These are phyloP conservation scores for Luzula sylvatica DNA, from an alignment of 176 grass and related monocot genomes.

Conservation along the genomic window DNA sequence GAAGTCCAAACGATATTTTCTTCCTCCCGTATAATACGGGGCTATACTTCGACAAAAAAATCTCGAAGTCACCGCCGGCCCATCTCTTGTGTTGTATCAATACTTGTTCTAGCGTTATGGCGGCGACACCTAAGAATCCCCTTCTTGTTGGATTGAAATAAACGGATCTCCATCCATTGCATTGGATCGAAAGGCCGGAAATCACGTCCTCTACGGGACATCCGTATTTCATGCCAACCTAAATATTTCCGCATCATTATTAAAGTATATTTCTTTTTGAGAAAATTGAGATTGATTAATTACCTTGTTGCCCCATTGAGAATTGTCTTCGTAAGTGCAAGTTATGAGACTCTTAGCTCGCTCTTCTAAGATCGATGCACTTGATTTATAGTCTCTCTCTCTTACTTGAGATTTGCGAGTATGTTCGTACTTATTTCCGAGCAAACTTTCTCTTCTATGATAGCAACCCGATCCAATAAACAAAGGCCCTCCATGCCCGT, in stretches of 20 bases:
- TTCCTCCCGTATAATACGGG: slow-evolving; percentile 39
- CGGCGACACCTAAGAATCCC: slow-evolving; percentile 30
- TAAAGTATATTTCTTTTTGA: background rate
- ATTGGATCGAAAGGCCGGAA: slow-evolving; percentile 37
- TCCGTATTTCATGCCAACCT: slow-evolving; percentile 40
- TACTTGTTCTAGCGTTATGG: slow-evolving; percentile 45
- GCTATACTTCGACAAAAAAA: slow-evolving; percentile 57
- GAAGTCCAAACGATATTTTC: slow-evolving; percentile 40
- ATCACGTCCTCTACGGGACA: slow-evolving; percentile 33
- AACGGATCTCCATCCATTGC: slow-evolving; percentile 35
- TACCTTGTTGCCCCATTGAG: slow-evolving; percentile 36
- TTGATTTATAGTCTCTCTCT: slow-evolving; percentile 16
- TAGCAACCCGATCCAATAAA: slow-evolving; percentile 72
- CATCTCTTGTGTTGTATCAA: slow-evolving; percentile 88
- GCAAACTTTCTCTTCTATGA: slow-evolving; percentile 62
- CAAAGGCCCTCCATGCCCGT: slow-evolving; percentile 40
- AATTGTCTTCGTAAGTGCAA: slow-evolving; percentile 30
- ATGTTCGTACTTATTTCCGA: slow-evolving; percentile 40
- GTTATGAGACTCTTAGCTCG: slow-evolving; percentile 20
- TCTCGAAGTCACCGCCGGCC: slow-evolving; percentile 46
- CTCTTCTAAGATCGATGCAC: background rate
- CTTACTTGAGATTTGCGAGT: slow-evolving; percentile 34
- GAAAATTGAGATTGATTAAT: slow-evolving; percentile 1
- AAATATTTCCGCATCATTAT: background rate
- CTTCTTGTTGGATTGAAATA: slow-evolving; percentile 19